Base-by-base conservation (phyloP, 352 stramenopile genomes). In the Saprolegnia parasitica region DNA sequence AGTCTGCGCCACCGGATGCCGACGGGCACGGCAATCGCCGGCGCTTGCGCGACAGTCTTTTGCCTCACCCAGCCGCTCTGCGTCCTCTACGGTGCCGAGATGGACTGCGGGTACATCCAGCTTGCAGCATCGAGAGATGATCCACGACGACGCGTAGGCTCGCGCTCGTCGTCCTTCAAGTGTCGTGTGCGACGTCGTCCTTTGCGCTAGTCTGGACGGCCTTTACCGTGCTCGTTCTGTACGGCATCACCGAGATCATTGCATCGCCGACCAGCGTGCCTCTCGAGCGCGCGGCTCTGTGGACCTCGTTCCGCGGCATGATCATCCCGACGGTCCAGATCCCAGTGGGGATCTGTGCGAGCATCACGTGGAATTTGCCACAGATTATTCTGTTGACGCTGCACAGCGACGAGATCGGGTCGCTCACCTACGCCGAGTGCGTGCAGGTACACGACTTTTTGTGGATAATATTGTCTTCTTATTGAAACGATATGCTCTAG, bases 231-330 rank as follows among this genome's bases (percentile, higher is more conserved):
- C 54, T 70, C 32, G 63, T 70, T 37, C 37, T 70, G 39, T 70
- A 70, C 35, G 23, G 45, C 29, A 70, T 70, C 39, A 70, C 63
- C 13, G 63, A 70, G 32, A 70, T 70, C 63, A 70, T 70, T 23
- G 21, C 63, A 4, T 46, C 42, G 15, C 63, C 63, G 0, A 70
- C 32, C n/a, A 35, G 3, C 39, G 63, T 70, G 15, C 6, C 63
- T 8, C 63, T 42, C 26, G 54, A 70, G 20, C 63, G 63, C 49
- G 63, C 55, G 13, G 63, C 63, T 1, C 11, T 70, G 49, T 70
- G 63, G 63, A 70, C 62, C 26, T 55, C 54, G 16, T 70, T 70
- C 29, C 63, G 63, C 29, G 63, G 63, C 16, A 70, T 70, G 63
- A 61, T 70, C 35, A 70, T 70, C 26, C 63, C 63, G 23, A 49